phyloP scores from a whole-genome alignment of 2,329 filamentous ascomycete species.

The Sporothrix protearum region DNA sequence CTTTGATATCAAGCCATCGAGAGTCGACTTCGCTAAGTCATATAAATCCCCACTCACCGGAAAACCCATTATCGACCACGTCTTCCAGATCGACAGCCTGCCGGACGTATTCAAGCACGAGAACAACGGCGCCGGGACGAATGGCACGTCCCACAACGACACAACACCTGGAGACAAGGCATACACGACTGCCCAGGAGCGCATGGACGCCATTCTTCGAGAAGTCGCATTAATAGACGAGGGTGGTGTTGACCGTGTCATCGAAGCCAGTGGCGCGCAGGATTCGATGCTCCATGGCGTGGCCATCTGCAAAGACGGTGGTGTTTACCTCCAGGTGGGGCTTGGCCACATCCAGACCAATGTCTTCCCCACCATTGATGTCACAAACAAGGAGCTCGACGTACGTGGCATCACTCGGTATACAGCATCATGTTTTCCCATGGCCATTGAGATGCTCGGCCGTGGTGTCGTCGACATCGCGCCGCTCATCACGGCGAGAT shows the following conservation, averaged over 20 bases:
- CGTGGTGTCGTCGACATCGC: slow-evolving; percentile 74
- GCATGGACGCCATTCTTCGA: slow-evolving; percentile 51
- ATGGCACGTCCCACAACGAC: not conserved
- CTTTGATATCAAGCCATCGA: slow-evolving; percentile 77
- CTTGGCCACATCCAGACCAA: slow-evolving; percentile 81
- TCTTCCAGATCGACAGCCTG: slow-evolving; percentile 60
- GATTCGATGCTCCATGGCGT: slow-evolving; percentile 71
- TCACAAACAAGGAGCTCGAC: slow-evolving; percentile 85
- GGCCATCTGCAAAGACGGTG: slow-evolving; percentile 66
- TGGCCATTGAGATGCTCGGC: slow-evolving; percentile 72
- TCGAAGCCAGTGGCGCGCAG: slow-evolving; percentile 76
- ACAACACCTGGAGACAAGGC: slow-evolving; percentile 18
- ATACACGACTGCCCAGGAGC: slow-evolving; percentile 6
- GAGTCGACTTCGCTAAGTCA: slow-evolving; percentile 71
- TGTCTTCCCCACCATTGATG: slow-evolving; percentile 83
- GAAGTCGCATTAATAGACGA: slow-evolving; percentile 55
- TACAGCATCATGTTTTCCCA: slow-evolving; percentile 78
- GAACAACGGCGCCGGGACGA: not conserved
- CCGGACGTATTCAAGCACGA: slow-evolving; percentile 52
- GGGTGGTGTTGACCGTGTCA: slow-evolving; percentile 68
- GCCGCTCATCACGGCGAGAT: slow-evolving; percentile 73
- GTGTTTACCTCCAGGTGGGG: slow-evolving; percentile 80
- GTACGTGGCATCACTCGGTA: slow-evolving; percentile 81
- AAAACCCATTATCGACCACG: slow-evolving; percentile 64
- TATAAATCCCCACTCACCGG: slow-evolving; percentile 37